Conservation (phyloP, 371 early-diverging fungal species). For the Smittium culicis region DNA sequence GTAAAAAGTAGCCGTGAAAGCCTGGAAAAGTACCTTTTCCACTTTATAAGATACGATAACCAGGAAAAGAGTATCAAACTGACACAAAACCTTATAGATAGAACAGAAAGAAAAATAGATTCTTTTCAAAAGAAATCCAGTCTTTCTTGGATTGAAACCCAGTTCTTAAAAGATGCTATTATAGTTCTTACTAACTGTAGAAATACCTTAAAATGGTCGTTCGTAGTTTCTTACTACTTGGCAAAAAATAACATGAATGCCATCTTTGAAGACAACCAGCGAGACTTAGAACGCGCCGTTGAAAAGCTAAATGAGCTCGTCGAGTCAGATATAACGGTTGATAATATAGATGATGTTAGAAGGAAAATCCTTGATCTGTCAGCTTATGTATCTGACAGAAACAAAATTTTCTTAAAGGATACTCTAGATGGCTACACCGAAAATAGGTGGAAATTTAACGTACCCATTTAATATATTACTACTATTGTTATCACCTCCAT, state of each 20-base stretch:
- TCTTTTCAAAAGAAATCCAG: slow-evolving; percentile 69
- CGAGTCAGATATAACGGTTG: slow-evolving; percentile 63
- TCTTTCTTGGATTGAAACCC: slow-evolving; percentile 96
- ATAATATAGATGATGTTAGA: slow-evolving; percentile 47
- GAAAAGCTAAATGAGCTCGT: slow-evolving; percentile 78
- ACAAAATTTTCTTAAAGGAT: slow-evolving; percentile 29
- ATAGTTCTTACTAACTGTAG: slow-evolving; percentile 76
- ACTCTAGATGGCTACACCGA: slow-evolving; percentile 27
- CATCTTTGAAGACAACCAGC: slow-evolving; percentile 94
- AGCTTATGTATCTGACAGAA: slow-evolving; percentile 27
- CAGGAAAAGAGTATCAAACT: slow-evolving; percentile 89
- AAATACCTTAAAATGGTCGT: slow-evolving; percentile 89
- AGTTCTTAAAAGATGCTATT: slow-evolving; percentile 85
- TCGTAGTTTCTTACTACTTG: slow-evolving; percentile 90
- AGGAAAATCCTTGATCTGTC: slow-evolving; percentile 30
- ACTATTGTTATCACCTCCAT: no score
- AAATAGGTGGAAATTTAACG: slow-evolving; percentile 27
- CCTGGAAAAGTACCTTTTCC: slow-evolving; percentile 90
- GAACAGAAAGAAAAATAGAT: slow-evolving; percentile 91
- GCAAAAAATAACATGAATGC: slow-evolving; percentile 66
- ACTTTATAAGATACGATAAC: slow-evolving; percentile 93
- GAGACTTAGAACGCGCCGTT: slow-evolving; percentile 87
- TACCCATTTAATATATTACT: neutral
- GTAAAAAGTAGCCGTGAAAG: slow-evolving; percentile 76
- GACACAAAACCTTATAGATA: slow-evolving; percentile 66